These are phyloP conservation scores for Malbranchea zuffiana DNA, from an alignment of 2,329 filamentous ascomycete species.

Conservation along the genomic window DNA sequence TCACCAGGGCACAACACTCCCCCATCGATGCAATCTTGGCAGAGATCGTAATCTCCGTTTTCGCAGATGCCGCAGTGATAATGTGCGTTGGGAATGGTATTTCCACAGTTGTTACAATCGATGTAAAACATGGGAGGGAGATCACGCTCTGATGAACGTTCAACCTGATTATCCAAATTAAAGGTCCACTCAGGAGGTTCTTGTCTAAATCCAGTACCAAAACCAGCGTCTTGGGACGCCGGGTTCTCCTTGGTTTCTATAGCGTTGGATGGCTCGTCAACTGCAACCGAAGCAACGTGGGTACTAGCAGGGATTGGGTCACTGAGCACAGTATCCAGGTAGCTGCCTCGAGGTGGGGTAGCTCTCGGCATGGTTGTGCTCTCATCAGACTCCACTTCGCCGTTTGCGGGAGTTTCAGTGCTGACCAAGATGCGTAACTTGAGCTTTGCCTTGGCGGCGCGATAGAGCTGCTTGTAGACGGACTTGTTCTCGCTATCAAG, in stretches of 20 bases:
- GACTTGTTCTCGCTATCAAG: slow-evolving; percentile 66
- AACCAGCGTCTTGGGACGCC: neutral
- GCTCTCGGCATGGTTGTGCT: slow-evolving; percentile 9
- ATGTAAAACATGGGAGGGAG: slow-evolving; percentile 56
- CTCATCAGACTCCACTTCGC: slow-evolving; percentile 13
- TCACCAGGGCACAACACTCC: slow-evolving; percentile 68
- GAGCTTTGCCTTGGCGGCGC: slow-evolving; percentile 93
- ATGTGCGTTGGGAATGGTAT: slow-evolving; percentile 66
- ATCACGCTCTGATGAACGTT: no score
- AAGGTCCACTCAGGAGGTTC: no score
- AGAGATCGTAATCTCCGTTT: slow-evolving; percentile 87
- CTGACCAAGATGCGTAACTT: slow-evolving; percentile 84
- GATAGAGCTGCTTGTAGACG: slow-evolving; percentile 93
- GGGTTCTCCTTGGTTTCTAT: neutral
- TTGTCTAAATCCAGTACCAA: no score
- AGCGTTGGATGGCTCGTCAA: neutral
- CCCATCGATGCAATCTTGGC: slow-evolving; percentile 61
- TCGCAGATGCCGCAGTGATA: slow-evolving; percentile 95
- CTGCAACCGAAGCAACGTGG: neutral
- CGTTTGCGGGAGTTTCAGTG: slow-evolving; percentile 8
- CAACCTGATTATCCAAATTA: no score
- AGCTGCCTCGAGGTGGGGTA: slow-evolving; percentile 13
- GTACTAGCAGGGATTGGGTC: slow-evolving; percentile 1
- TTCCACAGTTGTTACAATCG: slow-evolving; percentile 85
- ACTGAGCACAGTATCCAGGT: slow-evolving; percentile 14